Evolutionary conservation across 495 filamentous ascomycete genomes (phyloP), one percentile per base, ranked within the genome.

Genomic region (Rhypophila decipiens): DNA sequence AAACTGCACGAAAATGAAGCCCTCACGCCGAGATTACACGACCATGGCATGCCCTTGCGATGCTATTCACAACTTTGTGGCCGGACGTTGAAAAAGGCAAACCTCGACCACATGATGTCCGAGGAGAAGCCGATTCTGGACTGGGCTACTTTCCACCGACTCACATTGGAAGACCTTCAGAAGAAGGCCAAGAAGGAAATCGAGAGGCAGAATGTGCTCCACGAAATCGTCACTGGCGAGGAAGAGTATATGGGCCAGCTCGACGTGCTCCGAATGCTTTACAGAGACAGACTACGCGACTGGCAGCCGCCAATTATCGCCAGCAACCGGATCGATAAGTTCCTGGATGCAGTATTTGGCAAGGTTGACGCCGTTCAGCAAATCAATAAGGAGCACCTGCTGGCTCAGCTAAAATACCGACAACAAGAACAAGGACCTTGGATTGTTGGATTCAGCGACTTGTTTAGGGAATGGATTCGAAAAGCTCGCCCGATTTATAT

Each of bases 381-480:
- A 49, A 90, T 89, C 56, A 96, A 96, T 55, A 91, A 94, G 58
- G 91, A 96, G 44, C 83, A 88, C 66, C 76, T 99, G n/a, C 70
- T 99, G 12, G 84, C 94, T 2, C 93, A 97, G 63, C 75, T 99
- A 54, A 97, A 97, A 52, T 99, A 96, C 60, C 84, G 94, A 24
- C 93, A 99, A 63, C 86, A 91, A 55, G 93, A 97, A 58, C 90
- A 99, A 63, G 93, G 94, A 0, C 93, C 93, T 0, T 97, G 88
- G 76, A 83, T 99, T 49, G 75, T 78, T 37, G 93, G 94, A 8
- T 96, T 96, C 65, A 95, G 90, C 58, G 93, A 97, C 54, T 89
- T 99, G 45, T 99, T 99, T 71, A 76, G 93, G 48, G 94, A 99
- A 66, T 99, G 93, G 93, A 95, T 99, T 55, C 79, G 93, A 42